Evolutionary conservation across 73 alveolate genomes (phyloP), one percentile per base, ranked within the genome.

Genomic region (Blepharisma stoltei): DNA sequence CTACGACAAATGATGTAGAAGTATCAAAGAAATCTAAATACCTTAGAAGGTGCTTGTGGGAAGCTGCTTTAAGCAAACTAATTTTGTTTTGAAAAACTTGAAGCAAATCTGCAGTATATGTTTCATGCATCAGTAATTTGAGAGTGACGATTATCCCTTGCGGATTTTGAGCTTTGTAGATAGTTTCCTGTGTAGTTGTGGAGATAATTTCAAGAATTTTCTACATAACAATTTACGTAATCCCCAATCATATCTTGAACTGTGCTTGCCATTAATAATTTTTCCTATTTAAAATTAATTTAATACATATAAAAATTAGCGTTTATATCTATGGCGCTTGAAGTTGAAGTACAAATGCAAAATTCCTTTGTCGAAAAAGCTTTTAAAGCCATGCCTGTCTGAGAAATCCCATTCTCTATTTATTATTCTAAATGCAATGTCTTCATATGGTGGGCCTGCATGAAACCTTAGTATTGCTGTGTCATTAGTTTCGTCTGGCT

Each of bases 401-500:
- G 97, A 86, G 77, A 94, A 88, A 68, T 96, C 98, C 99, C 99
- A 97, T 89, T 97, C 99, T 54, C 97, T 96, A 86, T 96, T 96
- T 18, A 97, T 88, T 67, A 97, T 97, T 88, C 95, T 92, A 86
- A 97, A 97, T 66, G 99, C 99, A 38, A 97, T 90, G 76, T 97
- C 99, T 86, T 97, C 99, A 90, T 97, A 97, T 18, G 99, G 99
- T 0, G 99, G 99, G 5, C 99, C 99, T 7, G 99, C 98, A 71
- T 89, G 93, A 86, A 97, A 97, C 54, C 99, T 93, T 46, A 97
- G 82, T 53, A 94, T 95, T 47, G 95, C 85, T 66, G 92, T 84
- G 66, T 89, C 98, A 69, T 23, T 44, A 69, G 71, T 69, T 55
- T 89, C 97, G 1, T 88, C 78, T 52, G 88, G 69, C 78, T 94